phyloP scores from a whole-genome alignment of 192 early-diverging fungal genomes.

The Gigaspora rosea region DNA sequence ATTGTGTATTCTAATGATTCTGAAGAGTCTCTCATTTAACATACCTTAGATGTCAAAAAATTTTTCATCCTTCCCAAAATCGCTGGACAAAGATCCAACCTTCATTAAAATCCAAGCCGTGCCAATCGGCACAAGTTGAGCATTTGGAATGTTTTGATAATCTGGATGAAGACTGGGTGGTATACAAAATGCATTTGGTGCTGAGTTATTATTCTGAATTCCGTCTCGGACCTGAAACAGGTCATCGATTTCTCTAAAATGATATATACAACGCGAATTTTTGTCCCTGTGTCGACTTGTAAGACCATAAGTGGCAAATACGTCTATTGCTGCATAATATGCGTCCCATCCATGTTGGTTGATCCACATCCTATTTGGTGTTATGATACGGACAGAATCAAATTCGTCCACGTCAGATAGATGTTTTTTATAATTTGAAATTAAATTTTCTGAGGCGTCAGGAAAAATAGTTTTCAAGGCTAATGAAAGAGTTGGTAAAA shows the following conservation, averaged over 20 bases:
- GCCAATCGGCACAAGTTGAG: neutral
- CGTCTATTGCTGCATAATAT: neutral
- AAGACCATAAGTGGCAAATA: neutral
- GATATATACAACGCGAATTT: neutral
- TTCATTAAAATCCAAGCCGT: neutral
- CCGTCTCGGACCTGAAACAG: neutral
- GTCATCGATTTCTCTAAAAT: neutral
- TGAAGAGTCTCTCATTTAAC: no score
- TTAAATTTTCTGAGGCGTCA: neutral
- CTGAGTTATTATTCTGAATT: neutral
- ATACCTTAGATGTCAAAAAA: slow-evolving; percentile 20
- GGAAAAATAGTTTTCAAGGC: neutral
- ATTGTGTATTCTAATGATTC: no score
- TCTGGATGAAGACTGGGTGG: neutral
- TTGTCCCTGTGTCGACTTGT: neutral
- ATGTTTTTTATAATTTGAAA: neutral
- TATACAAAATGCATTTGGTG: neutral
- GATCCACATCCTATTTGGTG: neutral
- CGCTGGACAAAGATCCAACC: neutral
- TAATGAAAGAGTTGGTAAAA: neutral
- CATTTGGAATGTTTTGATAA: neutral
- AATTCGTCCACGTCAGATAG: neutral
- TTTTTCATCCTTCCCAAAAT: neutral
- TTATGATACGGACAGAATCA: neutral
- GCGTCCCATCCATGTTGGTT: neutral